phyloP scores from a whole-genome alignment of 257 asterid species.

The Cordia subcordata region DNA sequence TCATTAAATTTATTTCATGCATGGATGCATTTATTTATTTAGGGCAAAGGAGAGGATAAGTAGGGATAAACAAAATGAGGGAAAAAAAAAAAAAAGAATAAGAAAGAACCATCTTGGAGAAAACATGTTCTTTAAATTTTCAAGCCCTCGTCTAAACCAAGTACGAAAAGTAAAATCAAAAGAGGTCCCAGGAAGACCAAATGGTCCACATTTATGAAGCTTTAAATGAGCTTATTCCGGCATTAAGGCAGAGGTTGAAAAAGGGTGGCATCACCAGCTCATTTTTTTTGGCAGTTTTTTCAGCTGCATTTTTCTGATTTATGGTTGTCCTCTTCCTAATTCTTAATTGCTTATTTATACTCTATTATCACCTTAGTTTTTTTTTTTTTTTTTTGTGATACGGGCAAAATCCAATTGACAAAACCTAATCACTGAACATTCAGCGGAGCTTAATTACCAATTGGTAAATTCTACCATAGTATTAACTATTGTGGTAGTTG shows the following conservation, averaged over 20 bases:
- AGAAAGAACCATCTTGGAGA: too few relatives aligned
- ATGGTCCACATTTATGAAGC: neutral
- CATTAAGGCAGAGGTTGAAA: neutral
- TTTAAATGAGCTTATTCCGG: neutral
- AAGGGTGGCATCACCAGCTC: neutral
- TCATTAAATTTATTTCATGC: neutral
- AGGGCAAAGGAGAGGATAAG: neutral
- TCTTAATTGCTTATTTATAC: too few relatives aligned
- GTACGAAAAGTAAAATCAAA: neutral
- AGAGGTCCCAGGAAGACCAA: neutral
- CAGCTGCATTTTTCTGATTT: neutral
- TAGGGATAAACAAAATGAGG: neutral
- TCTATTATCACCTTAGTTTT: too few relatives aligned
- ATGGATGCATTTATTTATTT: neutral
- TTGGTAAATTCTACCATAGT: too few relatives aligned
- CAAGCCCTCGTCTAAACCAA: neutral
- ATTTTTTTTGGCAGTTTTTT: neutral
- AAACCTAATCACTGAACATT: too few relatives aligned
- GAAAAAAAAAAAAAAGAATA: too few relatives aligned
- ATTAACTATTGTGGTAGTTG: too few relatives aligned
- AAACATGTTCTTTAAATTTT: too few relatives aligned
- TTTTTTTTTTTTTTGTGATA: too few relatives aligned
- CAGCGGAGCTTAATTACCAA: too few relatives aligned
- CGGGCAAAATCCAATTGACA: too few relatives aligned
- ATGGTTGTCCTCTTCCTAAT: too few relatives aligned